Percentiles rank a stretch among this genome's conserved stretches.
Evolutionary conservation across 371 early-diverging fungal species (phyloP).

Genomic region (Smittium mucronatum): DNA sequence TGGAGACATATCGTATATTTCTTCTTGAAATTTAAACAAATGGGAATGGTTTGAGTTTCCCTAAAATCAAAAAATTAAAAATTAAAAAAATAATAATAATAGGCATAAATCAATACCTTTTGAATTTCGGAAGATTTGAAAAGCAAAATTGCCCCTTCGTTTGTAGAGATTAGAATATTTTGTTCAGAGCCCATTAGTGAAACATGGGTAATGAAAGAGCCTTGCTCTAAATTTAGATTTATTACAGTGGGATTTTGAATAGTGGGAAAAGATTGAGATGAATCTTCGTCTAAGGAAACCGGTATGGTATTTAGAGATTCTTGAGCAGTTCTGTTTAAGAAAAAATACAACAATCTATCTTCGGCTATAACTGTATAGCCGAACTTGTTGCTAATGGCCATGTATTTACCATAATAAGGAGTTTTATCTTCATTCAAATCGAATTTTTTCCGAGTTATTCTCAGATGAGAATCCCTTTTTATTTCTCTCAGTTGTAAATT

Average conservation of each 20-base stretch:
- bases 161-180: conserved; percentile 18
- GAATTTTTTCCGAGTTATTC: conserved; percentile 18
- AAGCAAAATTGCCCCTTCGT: conserved; percentile 14
- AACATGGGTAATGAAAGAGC: conserved; percentile 23
- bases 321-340: conserved; percentile 5
- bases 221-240: conserved; percentile 15
- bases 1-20: conserved; percentile 24
- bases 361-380: conserved; percentile 28
- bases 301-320: conserved; percentile 19
- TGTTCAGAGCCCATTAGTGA: conserved; percentile 23
- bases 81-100: background rate
- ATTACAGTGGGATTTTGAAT: conserved; percentile 19
- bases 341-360: conserved; percentile 10
- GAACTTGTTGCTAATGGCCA: conserved; percentile 28
- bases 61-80: background rate
- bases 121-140: conserved; percentile 17
- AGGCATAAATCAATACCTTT: background rate
- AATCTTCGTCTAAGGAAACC: conserved; percentile 14
- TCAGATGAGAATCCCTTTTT: conserved; percentile 11
- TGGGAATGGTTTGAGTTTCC: conserved; percentile 12
- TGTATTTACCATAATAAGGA: conserved; percentile 22
- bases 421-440: conserved; percentile 20
- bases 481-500: conserved; percentile 9
- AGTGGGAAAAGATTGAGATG: conserved; percentile 15
- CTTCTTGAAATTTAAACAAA: conserved; percentile 13